Conservation (phyloP, 2,329 filamentous ascomycete genomes). For the Aspergillus intermedius region DNA sequence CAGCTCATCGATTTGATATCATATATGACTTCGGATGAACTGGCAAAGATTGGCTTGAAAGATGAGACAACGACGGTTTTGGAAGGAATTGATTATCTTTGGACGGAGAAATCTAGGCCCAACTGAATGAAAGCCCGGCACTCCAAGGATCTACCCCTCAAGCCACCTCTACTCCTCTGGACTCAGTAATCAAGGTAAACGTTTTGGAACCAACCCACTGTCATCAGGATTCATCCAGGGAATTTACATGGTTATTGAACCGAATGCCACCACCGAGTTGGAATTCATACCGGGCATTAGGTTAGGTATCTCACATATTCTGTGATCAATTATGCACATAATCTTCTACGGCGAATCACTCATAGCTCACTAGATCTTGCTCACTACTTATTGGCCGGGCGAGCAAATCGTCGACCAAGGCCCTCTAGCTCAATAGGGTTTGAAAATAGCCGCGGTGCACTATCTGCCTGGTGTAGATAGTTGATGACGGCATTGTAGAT, state of each 20-base stretch:
- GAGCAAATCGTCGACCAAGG: background rate
- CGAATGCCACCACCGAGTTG: background rate
- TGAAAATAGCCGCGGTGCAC: background rate
- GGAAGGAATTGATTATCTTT: background rate
- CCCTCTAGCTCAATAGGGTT: background rate
- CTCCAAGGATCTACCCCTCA: background rate
- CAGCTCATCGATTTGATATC: background rate
- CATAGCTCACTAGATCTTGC: background rate
- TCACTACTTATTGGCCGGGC: background rate
- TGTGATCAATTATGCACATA: background rate
- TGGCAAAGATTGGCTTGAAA: background rate
- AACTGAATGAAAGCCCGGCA: background rate
- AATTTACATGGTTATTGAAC: constrained; percentile 36
- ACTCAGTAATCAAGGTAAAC: background rate
- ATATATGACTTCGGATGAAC: background rate
- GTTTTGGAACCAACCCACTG: background rate
- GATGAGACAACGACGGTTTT: background rate
- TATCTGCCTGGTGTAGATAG: background rate
- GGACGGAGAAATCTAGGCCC: background rate
- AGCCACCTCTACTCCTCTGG: background rate
- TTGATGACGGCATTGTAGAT: background rate
- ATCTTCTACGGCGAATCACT: background rate
- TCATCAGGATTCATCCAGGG: constrained; percentile 28
- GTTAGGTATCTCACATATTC: background rate
- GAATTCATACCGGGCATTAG: background rate